Percentiles rank a stretch among this genome's conserved stretches.
These are phyloP conservation scores for Stagonosporopsis cucurbitacearum DNA, from an alignment of 2,329 filamentous ascomycete species.

Conservation along the genomic window DNA sequence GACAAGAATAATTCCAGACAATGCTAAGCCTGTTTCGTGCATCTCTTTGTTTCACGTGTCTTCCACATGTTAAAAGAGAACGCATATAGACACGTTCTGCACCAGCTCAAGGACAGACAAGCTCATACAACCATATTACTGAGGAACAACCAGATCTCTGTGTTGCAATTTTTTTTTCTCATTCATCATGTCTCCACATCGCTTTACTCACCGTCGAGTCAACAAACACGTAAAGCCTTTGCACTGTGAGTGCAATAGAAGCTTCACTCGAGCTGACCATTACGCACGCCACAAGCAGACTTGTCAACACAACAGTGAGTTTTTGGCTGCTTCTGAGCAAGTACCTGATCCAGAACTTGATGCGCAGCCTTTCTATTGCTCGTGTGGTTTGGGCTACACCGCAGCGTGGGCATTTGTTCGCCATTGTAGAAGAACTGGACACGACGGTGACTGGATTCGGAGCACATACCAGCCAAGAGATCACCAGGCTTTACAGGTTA, in stretches of 20 bases:
- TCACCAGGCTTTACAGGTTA: background rate
- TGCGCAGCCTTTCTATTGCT: conserved; percentile 3
- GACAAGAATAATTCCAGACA: background rate
- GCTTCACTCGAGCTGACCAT: conserved; percentile 2
- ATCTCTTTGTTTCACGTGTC: background rate
- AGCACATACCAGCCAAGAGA: conserved; percentile 1
- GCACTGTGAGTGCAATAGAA: conserved; percentile 1
- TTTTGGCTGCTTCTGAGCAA: background rate
- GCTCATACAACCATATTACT: background rate
- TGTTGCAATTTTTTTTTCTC: too few relatives aligned
- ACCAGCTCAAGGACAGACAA: background rate
- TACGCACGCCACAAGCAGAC: background rate
- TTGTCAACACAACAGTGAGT: background rate
- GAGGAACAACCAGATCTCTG: background rate
- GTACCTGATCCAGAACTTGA: background rate
- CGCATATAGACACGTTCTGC: background rate
- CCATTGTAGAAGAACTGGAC: background rate
- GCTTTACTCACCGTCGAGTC: background rate
- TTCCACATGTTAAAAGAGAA: background rate
- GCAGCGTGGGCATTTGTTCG: background rate
- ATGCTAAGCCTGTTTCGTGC: background rate
- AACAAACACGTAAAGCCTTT: conserved; percentile 4
- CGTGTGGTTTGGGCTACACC: background rate
- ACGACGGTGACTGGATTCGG: background rate
- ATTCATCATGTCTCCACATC: background rate